Evolutionary conservation across 805 yeast genomes (phyloP), one percentile per base, ranked within the genome.

Genomic region (Zygoascus tannicola): DNA sequence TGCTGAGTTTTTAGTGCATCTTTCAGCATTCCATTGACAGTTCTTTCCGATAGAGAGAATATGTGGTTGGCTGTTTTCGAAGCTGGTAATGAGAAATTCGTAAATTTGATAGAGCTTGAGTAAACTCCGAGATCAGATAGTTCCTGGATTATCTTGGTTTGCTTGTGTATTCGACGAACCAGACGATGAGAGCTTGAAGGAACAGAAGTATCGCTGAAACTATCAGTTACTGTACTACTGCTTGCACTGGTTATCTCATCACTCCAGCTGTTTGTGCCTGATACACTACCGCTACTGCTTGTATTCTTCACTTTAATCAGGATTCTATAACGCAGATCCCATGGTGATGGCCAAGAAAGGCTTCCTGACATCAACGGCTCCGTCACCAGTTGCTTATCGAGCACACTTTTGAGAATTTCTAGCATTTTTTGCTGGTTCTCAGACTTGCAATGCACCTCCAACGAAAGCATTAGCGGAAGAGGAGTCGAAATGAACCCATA

Each of bases 401-500:
- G 68, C 0, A 71, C 64, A 1, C 75, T 74, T 43, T 68, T 66
- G 43, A 94, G 58, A 1, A 74, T 67, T 0, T 65, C 63, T 1
- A 69, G 76, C 44, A 81, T 76, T 28, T 68, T 69, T n/a, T 61
- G 43, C 60, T 92, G 99, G 50, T 80, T 81, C 21, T 73, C 76
- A 1, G 66, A 54, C 16, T 74, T 75, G 63, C 98, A 92, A 54
- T 83, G 81, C 0, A 86, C 73, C 57, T 92, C 99, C 21, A 92
- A 69, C 2, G 97, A 87, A 14, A 92, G 54, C 5, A 92, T 81
- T 33, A 92, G 67, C 0, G 99, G 99, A 44, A 72, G 81, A 1
- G 92, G 88, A 0, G 96, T 75, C 0, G 87, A 69, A n/a, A 85
- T 78, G 58, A 94, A 92, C 0, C 95, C 94, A 60, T 85, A 85